Conservation (phyloP, 139 green algal genomes). For the Chlorella sorokiniana region DNA sequence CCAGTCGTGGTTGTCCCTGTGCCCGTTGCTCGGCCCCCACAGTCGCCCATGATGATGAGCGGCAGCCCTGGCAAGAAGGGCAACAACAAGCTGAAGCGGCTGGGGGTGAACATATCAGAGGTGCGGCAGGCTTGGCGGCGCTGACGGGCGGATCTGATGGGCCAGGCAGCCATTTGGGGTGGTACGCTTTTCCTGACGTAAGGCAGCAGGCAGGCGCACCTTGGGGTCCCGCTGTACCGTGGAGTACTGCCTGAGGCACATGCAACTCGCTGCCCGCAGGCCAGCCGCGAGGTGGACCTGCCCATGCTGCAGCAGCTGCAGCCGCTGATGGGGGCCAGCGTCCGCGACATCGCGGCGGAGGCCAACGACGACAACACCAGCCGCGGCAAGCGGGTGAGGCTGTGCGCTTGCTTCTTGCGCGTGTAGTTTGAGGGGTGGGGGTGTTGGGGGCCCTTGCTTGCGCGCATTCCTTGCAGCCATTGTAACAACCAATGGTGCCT, state of each 20-base stretch:
- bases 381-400: conserved; percentile 12
- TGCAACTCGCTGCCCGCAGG: background rate
- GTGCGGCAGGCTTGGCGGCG: too few relatives aligned
- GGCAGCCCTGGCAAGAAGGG: background rate
- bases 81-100: conserved; percentile 25
- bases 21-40: background rate
- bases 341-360: conserved; percentile 16
- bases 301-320: conserved; percentile 53
- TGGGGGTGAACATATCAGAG: conserved; percentile 21
- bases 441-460: too few relatives aligned
- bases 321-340: conserved; percentile 11
- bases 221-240: background rate
- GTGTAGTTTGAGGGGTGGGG: background rate
- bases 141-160: background rate
- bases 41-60: background rate
- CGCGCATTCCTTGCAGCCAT: too few relatives aligned
- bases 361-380: conserved; percentile 23
- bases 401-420: background rate
- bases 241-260: background rate
- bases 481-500: background rate
- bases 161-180: background rate
- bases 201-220: too few relatives aligned
- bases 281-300: conserved; percentile 31
- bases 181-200: background rate
- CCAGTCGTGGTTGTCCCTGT: background rate